Conservation (phyloP, 2,329 filamentous ascomycete genomes). For the Colletotrichum siamense region DNA sequence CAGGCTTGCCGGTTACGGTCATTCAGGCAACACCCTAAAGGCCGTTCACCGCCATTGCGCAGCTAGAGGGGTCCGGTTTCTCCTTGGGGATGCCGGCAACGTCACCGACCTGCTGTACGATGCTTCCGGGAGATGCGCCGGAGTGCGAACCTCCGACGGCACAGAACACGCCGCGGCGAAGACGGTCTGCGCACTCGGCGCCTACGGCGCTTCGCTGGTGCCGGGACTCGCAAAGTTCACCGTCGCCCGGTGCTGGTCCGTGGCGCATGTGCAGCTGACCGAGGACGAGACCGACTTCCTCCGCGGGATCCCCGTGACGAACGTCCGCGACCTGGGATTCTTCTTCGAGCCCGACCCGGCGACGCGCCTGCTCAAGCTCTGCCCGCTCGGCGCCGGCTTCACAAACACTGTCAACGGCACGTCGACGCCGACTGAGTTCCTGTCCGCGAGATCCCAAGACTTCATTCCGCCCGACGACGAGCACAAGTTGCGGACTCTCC, state of each 20-base stretch:
- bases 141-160: background rate
- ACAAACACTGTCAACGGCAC: constrained; percentile 40
- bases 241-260: constrained; percentile 62
- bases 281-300: constrained; percentile 58
- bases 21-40: constrained; percentile 56
- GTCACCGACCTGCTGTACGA: background rate
- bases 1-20: constrained; percentile 60
- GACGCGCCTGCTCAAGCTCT: constrained; percentile 65
- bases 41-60: constrained; percentile 49
- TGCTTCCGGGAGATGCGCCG: background rate
- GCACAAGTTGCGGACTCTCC: constrained; percentile 51
- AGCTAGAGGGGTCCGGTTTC: constrained; percentile 42
- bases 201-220: constrained; percentile 48
- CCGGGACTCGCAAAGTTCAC: constrained; percentile 55
- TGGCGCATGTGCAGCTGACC: constrained; percentile 64
- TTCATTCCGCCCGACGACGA: constrained; percentile 62
- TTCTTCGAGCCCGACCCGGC: constrained; percentile 68
- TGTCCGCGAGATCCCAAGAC: constrained; percentile 32
- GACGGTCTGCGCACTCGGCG: constrained; percentile 56
- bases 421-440: constrained; percentile 26
- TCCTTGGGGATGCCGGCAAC: constrained; percentile 23
- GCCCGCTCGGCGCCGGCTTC: constrained; percentile 63
- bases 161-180: constrained; percentile 16
- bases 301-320: constrained; percentile 64
- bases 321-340: constrained; percentile 67